Conservation (phyloP, 352 stramenopile species). For the Blastocystis sp. region DNA sequence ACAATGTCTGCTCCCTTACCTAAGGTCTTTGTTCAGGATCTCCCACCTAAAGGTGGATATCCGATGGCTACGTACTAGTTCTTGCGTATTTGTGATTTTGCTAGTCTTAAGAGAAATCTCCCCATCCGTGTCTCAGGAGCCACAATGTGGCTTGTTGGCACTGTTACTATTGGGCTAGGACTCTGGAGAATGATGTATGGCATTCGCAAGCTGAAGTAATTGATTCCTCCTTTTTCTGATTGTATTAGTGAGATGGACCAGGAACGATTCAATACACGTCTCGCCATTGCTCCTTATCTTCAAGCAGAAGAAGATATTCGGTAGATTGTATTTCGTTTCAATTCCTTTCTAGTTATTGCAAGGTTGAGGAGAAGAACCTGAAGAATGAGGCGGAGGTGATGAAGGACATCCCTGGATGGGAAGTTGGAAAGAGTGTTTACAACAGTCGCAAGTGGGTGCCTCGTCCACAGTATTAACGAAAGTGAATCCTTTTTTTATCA, state of each 20-base stretch:
- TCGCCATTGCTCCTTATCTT: conserved; percentile 83
- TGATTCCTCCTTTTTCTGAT: neutral
- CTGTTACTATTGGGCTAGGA: conserved; percentile 9
- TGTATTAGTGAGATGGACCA: conserved; percentile 67
- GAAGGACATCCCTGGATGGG: conserved; percentile 85
- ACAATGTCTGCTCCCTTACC: conserved; percentile 55
- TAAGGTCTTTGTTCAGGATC: conserved; percentile 61
- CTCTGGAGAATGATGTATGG: conserved; percentile 60
- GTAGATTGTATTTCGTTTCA: conserved; percentile 65
- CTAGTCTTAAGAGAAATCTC: conserved; percentile 55
- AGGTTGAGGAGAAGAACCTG: conserved; percentile 78
- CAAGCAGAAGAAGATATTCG: conserved; percentile 87
- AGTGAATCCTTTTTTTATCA: neutral
- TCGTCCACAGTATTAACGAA: conserved; percentile 61
- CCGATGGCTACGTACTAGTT: neutral
- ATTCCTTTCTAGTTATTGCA: conserved; percentile 69
- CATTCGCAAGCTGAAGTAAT: conserved; percentile 56
- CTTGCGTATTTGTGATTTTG: neutral
- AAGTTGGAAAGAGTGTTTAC: conserved; percentile 78
- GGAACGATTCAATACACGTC: conserved; percentile 82
- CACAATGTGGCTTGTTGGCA: conserved; percentile 35
- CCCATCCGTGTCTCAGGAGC: conserved; percentile 45
- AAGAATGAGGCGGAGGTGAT: conserved; percentile 84
- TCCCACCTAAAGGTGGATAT: conserved; percentile 59
- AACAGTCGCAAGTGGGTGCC: conserved; percentile 75